Base-by-base conservation (phyloP, 2,329 filamentous ascomycete genomes). In the Reticulascus tulasneorum region DNA sequence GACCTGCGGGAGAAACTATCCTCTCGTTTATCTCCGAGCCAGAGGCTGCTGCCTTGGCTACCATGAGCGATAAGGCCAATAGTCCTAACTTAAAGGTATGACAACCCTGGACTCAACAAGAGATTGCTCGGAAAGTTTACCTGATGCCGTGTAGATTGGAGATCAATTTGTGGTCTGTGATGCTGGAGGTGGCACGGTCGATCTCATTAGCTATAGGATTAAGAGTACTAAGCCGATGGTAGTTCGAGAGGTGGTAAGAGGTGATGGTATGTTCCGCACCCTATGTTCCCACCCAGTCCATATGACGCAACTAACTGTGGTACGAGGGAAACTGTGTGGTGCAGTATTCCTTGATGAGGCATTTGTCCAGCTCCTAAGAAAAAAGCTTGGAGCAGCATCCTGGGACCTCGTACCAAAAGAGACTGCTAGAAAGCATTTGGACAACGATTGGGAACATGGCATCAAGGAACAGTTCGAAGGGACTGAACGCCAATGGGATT, bases 11-110 rank as follows among this genome's bases (percentile, higher is more conserved):
- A 0, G 22, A 49, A 0, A 68, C 67, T 0, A 50, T 29, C 0
- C 30, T 68, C 6, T 24, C 39, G 0, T 63, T 70, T 24, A 43
- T 70, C 1, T 57, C 60, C 0, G 69, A 72, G 37, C 68, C 67
- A 0, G 67, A 72, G 38, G 68, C 67, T 0, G 67, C 67, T 1
- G 66, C 66, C 0, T 23, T 72, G 0, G 58, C 63, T 0, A 59
- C 58, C 0, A 41, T 70, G 1, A 41, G 49, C 1, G 56, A 60
- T 3, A 34, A 62, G 0, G 42, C 46, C 0, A 43, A 48, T 5
- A 42, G 50, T 2, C 46, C 44, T 0, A 47, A 45, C 0, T 44
- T 59, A 0, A 33, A 52, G 25, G 49, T 50, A 37, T n/a, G 30
- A 23, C 5, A 35, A 6, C 7, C 10, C 3, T 11, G n/a, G n/a